These are phyloP conservation scores for Taphrina wiesneri DNA, from an alignment of 1,139 yeast species.

Conservation along the genomic window DNA sequence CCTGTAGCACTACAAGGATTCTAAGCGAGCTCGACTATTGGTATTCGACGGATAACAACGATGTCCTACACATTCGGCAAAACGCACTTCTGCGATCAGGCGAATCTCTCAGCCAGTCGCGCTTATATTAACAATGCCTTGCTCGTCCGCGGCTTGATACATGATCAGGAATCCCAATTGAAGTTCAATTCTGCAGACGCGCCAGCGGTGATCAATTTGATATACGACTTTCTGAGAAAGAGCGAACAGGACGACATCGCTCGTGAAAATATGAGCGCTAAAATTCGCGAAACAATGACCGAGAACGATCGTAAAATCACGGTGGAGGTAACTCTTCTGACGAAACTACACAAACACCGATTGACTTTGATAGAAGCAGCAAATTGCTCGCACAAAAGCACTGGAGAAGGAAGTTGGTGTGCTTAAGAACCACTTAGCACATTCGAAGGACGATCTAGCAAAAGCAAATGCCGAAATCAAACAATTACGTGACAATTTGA, in stretches of 20 bases:
- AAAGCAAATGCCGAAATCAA: neutral
- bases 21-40: no score
- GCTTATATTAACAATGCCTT: slow-evolving; percentile 22
- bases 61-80: slow-evolving; percentile 26
- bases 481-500: slow-evolving; percentile 3
- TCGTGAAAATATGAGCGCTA: slow-evolving; percentile 15
- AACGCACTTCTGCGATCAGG: slow-evolving; percentile 23
- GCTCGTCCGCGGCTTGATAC: slow-evolving; percentile 15
- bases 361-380: slow-evolving; percentile 2
- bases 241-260: slow-evolving; percentile 24
- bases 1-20: no score
- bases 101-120: slow-evolving; percentile 25
- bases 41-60: no score
- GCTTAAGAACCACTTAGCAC: slow-evolving; percentile 18
- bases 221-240: slow-evolving; percentile 22
- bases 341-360: neutral
- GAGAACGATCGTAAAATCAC: slow-evolving; percentile 5
- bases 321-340: neutral
- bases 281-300: slow-evolving; percentile 2
- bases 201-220: slow-evolving; percentile 26
- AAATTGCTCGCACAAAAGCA: neutral
- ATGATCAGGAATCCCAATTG: slow-evolving; percentile 7
- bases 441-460: slow-evolving; percentile 21
- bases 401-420: slow-evolving; percentile 25
- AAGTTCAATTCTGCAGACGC: slow-evolving; percentile 33